These are phyloP conservation scores for Fusarium napiforme DNA, from an alignment of 2,329 filamentous ascomycete species.

Conservation along the genomic window DNA sequence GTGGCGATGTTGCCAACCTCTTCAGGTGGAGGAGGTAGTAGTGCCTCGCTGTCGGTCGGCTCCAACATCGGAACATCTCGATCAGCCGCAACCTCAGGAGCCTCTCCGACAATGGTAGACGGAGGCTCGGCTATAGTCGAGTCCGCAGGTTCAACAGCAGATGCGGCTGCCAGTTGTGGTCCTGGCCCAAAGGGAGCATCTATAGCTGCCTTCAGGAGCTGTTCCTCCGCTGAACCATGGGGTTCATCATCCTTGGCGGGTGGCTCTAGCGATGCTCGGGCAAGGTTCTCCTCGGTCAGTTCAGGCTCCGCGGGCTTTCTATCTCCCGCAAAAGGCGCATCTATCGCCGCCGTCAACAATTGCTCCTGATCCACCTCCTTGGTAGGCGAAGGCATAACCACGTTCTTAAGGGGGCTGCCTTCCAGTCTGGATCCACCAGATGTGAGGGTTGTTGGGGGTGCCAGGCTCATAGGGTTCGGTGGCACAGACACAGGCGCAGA, in stretches of 20 bases:
- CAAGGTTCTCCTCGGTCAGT: slow-evolving; percentile 17
- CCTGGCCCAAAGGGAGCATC: slow-evolving; percentile 22
- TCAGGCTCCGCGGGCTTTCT: background rate
- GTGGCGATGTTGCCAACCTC: slow-evolving; percentile 55
- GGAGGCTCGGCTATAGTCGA: slow-evolving; percentile 48
- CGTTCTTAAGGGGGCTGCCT: slow-evolving; percentile 65
- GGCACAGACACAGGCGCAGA: slow-evolving; percentile 40
- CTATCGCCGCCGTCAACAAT: background rate
- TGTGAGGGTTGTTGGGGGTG: slow-evolving; percentile 44
- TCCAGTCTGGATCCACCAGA: slow-evolving; percentile 53
- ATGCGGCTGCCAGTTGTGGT: background rate
- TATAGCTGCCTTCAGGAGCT: slow-evolving; percentile 16
- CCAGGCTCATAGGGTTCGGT: slow-evolving; percentile 47
- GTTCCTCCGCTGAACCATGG: slow-evolving; percentile 16
- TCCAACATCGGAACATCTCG: slow-evolving; percentile 42
- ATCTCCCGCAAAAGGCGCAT: background rate
- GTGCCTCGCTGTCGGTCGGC: slow-evolving; percentile 32
- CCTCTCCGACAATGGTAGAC: slow-evolving; percentile 47
- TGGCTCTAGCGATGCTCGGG: background rate
- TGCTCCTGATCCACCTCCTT: slow-evolving; percentile 44
- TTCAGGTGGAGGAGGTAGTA: slow-evolving; percentile 53
- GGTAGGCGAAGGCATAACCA: slow-evolving; percentile 59
- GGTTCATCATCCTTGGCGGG: slow-evolving; percentile 10
- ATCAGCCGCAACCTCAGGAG: slow-evolving; percentile 43
- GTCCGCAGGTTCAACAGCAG: slow-evolving; percentile 8